phyloP scores from a whole-genome alignment of 768 basidiomycete genomes.

The Mycena floridula region DNA sequence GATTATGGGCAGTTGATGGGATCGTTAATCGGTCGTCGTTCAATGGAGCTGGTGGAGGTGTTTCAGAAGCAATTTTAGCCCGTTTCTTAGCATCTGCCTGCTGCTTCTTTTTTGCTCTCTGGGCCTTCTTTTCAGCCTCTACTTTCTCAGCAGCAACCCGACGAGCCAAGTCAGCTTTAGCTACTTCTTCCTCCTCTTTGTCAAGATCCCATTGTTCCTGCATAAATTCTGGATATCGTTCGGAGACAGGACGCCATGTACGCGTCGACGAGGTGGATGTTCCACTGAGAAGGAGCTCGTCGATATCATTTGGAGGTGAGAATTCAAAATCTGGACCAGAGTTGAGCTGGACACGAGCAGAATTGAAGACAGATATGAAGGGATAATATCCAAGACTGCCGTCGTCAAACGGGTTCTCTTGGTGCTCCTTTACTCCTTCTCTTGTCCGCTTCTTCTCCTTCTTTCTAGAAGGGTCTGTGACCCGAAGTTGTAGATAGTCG shows the following conservation, averaged over 20 bases:
- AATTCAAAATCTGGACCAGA: slow-evolving; percentile 84
- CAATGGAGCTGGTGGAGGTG: slow-evolving; percentile 17
- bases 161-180: slow-evolving; percentile 36
- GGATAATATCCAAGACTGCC: slow-evolving; percentile 95
- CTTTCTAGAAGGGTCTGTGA: slow-evolving; percentile 54
- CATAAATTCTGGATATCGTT: slow-evolving; percentile 84
- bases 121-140: slow-evolving; percentile 45
- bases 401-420: slow-evolving; percentile 87
- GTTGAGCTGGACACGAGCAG: slow-evolving; percentile 78
- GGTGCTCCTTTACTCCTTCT: slow-evolving; percentile 66
- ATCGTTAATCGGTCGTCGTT: slow-evolving; percentile 21
- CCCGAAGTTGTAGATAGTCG: slow-evolving; percentile 81
- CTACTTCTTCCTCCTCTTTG: slow-evolving; percentile 68
- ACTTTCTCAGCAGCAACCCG: slow-evolving; percentile 31
- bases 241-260: slow-evolving; percentile 75
- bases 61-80: slow-evolving; percentile 20
- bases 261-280: slow-evolving; percentile 17
- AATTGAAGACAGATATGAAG: slow-evolving; percentile 89
- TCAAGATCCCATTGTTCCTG: slow-evolving; percentile 77
- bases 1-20: slow-evolving; percentile 5
- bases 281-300: slow-evolving; percentile 48
- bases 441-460: slow-evolving; percentile 57
- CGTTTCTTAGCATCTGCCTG: slow-evolving; percentile 49
- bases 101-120: slow-evolving; percentile 41
- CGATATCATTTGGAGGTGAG: slow-evolving; percentile 76